Conservation (phyloP, 768 basidiomycete genomes). For the Lyophyllum decastes region DNA sequence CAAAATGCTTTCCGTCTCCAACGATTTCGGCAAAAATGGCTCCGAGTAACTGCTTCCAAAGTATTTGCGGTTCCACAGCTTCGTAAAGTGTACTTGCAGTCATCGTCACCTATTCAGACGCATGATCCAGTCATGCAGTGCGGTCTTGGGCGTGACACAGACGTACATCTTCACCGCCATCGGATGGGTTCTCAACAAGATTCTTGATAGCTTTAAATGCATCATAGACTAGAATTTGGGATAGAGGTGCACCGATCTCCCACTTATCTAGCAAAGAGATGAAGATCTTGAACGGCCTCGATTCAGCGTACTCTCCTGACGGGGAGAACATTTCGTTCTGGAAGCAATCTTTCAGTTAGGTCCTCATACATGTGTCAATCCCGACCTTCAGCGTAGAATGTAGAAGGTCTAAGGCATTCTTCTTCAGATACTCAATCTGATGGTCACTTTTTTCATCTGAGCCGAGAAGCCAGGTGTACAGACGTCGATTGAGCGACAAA, state of each 20-base stretch:
- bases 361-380: background rate
- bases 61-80: slow-evolving; percentile 83
- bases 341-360: background rate
- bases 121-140: background rate
- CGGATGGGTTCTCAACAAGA: slow-evolving; percentile 51
- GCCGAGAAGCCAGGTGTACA: slow-evolving; percentile 93
- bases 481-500: slow-evolving; percentile 86
- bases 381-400: slow-evolving; percentile 66
- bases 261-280: slow-evolving; percentile 95
- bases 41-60: slow-evolving; percentile 79
- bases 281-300: slow-evolving; percentile 93
- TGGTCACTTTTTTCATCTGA: slow-evolving; percentile 74
- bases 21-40: slow-evolving; percentile 57
- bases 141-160: background rate
- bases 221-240: slow-evolving; percentile 78
- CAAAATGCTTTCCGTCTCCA: slow-evolving; percentile 40
- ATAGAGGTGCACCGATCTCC: slow-evolving; percentile 87
- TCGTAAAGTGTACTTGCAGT: slow-evolving; percentile 91
- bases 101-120: slow-evolving; percentile 59
- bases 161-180: slow-evolving; percentile 64
- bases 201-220: slow-evolving; percentile 72
- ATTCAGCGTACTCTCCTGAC: slow-evolving; percentile 72
- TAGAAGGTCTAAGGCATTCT: slow-evolving; percentile 74
- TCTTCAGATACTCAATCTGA: slow-evolving; percentile 71
- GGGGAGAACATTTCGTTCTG: slow-evolving; percentile 80